Evolutionary conservation across 2,329 filamentous ascomycete genomes (phyloP), one percentile per base, ranked within the genome.

Genomic region (Apiospora phragmitis): DNA sequence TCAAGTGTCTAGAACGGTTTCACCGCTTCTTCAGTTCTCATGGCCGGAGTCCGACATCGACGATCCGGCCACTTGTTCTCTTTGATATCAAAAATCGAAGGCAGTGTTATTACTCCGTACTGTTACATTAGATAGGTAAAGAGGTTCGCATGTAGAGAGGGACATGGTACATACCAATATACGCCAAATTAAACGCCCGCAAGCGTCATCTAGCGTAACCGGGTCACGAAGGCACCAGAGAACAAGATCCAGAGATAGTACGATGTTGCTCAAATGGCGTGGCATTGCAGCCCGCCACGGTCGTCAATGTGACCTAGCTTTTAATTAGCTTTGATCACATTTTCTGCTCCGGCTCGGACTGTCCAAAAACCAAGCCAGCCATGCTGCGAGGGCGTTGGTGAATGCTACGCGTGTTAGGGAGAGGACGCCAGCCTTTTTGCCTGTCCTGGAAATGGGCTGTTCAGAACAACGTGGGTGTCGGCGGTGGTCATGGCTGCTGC

Each of bases 151-250:
- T 59, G 51, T 21, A 35, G 51, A 5, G 29, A 62, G 55, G 21
- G 32, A 38, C 24, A 0, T 9, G 55, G 55, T n/a, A 59, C 51
- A 35, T 21, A 16, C 55, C 55, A 35, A 35, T 14, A 32, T 35
- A 62, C 9, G 32, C 55, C 55, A 62, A 62, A 62, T 62, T 62
- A 62, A 62, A 62, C 51, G 29, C 51, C 51, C 51, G 51, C 51
- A 59, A 59, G 51, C 32, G 51, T 59, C 51, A 59, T 59, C 51
- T 59, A 59, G 29, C 29, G 55, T 38, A 62, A 62, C 55, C 55
- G 29, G 55, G 55, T 38, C 55, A 35, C 29, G 51, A 59, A 35
- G 8, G 51, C 42, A 43, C 29, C 51, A 62, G 32, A 12, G 26
- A 38, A 38, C 55, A 38, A 38, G 55, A 62, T 62, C 55, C 21